Evolutionary conservation across 1,284 basidiomycete genomes (phyloP), one percentile per base, ranked within the genome.

Genomic region (Papiliotrema nemorosa): DNA sequence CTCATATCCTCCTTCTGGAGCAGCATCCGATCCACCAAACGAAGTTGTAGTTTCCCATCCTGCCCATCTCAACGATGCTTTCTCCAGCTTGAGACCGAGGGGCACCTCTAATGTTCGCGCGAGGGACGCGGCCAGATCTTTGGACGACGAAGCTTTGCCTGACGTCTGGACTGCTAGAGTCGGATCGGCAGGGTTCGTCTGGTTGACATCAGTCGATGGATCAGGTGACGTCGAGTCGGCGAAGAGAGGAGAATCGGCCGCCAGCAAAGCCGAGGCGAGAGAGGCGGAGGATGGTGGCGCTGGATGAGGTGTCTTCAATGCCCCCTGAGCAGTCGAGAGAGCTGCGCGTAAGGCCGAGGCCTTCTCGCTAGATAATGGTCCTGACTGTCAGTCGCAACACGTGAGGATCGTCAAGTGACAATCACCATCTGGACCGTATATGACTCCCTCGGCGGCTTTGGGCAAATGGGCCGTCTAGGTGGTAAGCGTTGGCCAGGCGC

Each of bases 1-100:
- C 55, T 75, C 63, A 63, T 79, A 80, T 0, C 79, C 79, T 5
- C 77, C 78, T 39, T 71, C 69, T 10, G 79, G 78, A 5, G 75
- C 76, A 2, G 72, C 76, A 57, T 80, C 78, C 2, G 78, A 78
- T 0, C 79, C 79, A 18, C 68, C 70, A 49, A 73, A 78, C 14
- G 65, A 69, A 5, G 69, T 60, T 29, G 69, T 67, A 21, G 63
- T 67, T 53, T 77, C 75, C 65, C 70, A 75, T 7, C 74, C 74
- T 16, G 66, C 60, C 72, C 70, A 78, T 34, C 63, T 61, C 6
- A 76, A 60, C 1, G 64, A 66, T 12, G 70, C 69, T 4, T 72
- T 57, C 53, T 79, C 76, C 6, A 79, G 68, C 51, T 69, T 69
- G 40, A 76, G 64, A 2, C 79, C 79, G 0, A 79, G 64, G 0